Percentiles rank a stretch among this genome's conserved stretches.
Conservation (phyloP, 305 asterid species). For the Fraxinus ornus region DNA sequence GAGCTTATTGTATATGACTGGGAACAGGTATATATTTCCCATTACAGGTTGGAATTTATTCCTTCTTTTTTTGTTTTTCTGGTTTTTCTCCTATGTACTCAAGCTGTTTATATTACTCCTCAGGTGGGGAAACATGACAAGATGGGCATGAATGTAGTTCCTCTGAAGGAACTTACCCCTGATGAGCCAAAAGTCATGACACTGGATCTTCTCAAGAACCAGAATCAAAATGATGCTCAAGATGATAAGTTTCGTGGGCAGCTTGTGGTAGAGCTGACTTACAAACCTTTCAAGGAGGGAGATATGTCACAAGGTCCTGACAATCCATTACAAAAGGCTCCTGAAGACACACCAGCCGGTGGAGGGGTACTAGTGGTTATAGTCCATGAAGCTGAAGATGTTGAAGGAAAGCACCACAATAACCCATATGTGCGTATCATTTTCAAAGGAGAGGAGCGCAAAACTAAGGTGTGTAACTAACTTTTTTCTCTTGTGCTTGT, state of each 20-base stretch:
- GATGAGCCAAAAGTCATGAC: constrained; percentile 66
- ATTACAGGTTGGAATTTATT: not conserved
- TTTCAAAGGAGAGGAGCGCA: constrained; percentile 83
- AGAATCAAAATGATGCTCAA: constrained; percentile 67
- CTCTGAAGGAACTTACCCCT: constrained; percentile 76
- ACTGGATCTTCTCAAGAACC: constrained; percentile 72
- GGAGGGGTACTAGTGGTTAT: constrained; percentile 80
- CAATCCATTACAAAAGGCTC: constrained; percentile 63
- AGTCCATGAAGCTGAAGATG: constrained; percentile 91
- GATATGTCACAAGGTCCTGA: constrained; percentile 46
- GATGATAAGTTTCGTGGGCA: constrained; percentile 89
- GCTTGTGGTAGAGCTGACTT: constrained; percentile 73
- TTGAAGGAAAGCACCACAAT: constrained; percentile 99
- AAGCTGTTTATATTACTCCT: constrained; percentile 1
- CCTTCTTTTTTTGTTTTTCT: not conserved
- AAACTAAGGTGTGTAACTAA: constrained; percentile 69
- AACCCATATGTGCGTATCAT: constrained; percentile 80
- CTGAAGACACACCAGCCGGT: constrained; percentile 82
- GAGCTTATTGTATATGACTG: constrained; percentile 80
- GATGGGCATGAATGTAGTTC: constrained; percentile 90
- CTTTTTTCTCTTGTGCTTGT: constrained; percentile 13
- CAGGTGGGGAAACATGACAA: constrained; percentile 93
- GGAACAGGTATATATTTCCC: constrained; percentile 73
- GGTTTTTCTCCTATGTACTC: not conserved
- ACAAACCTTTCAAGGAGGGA: constrained; percentile 91